phyloP scores from a whole-genome alignment of 176 grass and related monocot genomes.

The Eleusine indica region DNA sequence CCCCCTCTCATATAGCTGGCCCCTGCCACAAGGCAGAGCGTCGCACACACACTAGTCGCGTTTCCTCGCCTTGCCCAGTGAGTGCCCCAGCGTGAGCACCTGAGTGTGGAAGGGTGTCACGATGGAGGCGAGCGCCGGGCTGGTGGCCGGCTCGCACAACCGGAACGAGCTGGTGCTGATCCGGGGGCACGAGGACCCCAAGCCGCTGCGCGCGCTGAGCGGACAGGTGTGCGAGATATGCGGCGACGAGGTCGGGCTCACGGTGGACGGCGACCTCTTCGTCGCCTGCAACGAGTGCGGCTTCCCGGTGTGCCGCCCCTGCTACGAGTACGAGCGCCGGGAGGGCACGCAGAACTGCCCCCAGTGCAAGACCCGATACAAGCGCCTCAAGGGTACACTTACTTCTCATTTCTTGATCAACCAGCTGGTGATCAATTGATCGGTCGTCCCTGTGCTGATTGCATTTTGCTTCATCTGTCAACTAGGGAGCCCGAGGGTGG shows the following conservation, averaged over 20 bases:
- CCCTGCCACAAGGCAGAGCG: constrained; percentile 58
- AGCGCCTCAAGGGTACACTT: constrained; percentile 80
- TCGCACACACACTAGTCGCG: background rate
- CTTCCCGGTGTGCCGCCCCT: constrained; percentile 93
- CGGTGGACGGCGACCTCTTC: constrained; percentile 87
- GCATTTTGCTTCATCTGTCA: background rate
- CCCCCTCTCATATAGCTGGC: constrained; percentile 42
- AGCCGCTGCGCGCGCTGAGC: constrained; percentile 70
- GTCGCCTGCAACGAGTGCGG: constrained; percentile 98
- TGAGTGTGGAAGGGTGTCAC: background rate
- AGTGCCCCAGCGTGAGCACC: background rate
- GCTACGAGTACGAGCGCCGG: constrained; percentile 97
- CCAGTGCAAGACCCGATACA: constrained; percentile 99
- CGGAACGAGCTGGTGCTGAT: constrained; percentile 97
- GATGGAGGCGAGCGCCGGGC: constrained; percentile 84
- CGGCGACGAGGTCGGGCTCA: constrained; percentile 79
- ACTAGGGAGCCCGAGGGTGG: constrained; percentile 76
- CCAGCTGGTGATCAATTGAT: background rate
- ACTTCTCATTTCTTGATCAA: background rate
- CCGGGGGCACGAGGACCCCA: constrained; percentile 96
- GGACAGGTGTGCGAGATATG: constrained; percentile 99
- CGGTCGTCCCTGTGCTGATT: background rate
- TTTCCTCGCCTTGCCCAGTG: background rate
- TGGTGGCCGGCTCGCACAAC: constrained; percentile 94
- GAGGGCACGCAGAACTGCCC: constrained; percentile 97